phyloP scores from a whole-genome alignment of 768 basidiomycete species.

The Psilocybe cyanescens region DNA sequence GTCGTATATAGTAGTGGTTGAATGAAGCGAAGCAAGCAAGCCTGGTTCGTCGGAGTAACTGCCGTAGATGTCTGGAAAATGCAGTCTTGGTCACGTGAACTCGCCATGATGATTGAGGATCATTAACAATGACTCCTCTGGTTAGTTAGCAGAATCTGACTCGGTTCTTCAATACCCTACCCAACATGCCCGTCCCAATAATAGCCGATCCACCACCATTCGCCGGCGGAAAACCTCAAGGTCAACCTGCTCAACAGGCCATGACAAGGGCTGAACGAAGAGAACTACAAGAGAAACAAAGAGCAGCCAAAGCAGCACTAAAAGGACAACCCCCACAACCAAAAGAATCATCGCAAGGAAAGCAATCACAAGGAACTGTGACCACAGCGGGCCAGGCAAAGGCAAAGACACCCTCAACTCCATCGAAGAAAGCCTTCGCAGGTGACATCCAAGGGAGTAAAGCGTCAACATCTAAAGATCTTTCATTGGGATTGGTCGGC shows the following conservation, averaged over 20 bases:
- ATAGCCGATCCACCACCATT: slow-evolving; percentile 27
- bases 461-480: slow-evolving; percentile 31
- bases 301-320: slow-evolving; percentile 70
- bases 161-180: neutral
- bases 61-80: slow-evolving; percentile 8
- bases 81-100: slow-evolving; percentile 2
- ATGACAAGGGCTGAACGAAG: slow-evolving; percentile 83
- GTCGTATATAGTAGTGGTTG: neutral
- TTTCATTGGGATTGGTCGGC: slow-evolving; percentile 26
- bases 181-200: slow-evolving; percentile 37
- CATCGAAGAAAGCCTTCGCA: slow-evolving; percentile 35
- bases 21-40: neutral
- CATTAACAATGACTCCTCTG: neutral
- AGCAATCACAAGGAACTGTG: slow-evolving; percentile 8
- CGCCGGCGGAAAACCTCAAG: slow-evolving; percentile 21
- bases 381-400: slow-evolving; percentile 29
- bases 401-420: slow-evolving; percentile 30
- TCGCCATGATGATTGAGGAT: neutral
- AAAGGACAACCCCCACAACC: slow-evolving; percentile 34
- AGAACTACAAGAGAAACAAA: slow-evolving; percentile 79
- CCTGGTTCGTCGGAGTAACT: neutral
- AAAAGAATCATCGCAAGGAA: slow-evolving; percentile 17
- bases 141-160: neutral
- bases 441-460: slow-evolving; percentile 30
- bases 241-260: slow-evolving; percentile 61